Evolutionary conservation across 1,139 yeast genomes (phyloP), one percentile per base, ranked within the genome.

Genomic region (Yamadazyma blattariae): DNA sequence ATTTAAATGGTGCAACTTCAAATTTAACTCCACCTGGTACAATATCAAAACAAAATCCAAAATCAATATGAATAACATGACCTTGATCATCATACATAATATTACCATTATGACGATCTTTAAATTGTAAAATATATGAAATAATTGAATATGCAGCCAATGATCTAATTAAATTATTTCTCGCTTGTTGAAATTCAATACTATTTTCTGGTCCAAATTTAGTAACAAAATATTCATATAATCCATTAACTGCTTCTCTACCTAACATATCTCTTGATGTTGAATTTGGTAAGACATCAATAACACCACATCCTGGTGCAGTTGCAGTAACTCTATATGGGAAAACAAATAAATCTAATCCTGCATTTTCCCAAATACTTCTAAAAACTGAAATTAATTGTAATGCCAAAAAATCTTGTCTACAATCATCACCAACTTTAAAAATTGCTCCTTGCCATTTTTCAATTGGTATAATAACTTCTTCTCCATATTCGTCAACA

Each of bases 11-110:
- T 1, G 96, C 96, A 13, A 89, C 95, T 56, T 94, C 99, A 57
- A 94, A 94, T 51, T 83, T 87, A 37, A 94, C 97, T 25, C 98
- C 98, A 46, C 99, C 99, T 4, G 99, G 99, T 25, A 88, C 97
- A 62, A 94, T 92, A 63, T 94, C 98, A 59, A 94, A 94, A 53
- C 97, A 90, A 71, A 94, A 92, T 4, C 99, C 98, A 65, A 94
- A 94, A 65, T 94, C 99, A 61, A 94, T 87, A 59, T 94, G 99
- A 42, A 94, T 67, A 40, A 94, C 78, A 56, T 92, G 97, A 3
- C 99, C 99, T 46, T 86, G 85, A 42, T 82, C 88, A 56, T 92
- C 98, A 58, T 92, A 92, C 98, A 94, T 92, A 48, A 94, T 92
- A 61, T 94, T 94, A 59, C 99, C 99, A 60, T 94, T 94, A 62